Percentiles rank a stretch among this genome's conserved stretches.
These are phyloP conservation scores for Lepraria neglecta DNA, from an alignment of 495 filamentous ascomycete species.

Conservation along the genomic window DNA sequence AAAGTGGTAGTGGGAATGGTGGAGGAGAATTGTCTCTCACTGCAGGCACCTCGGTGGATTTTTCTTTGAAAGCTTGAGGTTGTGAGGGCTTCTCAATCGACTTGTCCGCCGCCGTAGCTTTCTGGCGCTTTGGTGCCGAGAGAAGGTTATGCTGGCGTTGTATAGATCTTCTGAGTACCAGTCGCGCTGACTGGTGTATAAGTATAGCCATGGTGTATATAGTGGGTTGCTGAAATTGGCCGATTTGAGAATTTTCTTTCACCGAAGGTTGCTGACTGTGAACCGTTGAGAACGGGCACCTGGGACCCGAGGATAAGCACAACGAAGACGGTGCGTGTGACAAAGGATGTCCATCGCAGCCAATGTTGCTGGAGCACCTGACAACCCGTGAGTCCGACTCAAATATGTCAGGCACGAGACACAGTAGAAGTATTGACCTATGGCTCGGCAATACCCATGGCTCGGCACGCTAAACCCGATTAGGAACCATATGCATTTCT, in stretches of 20 bases:
- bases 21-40: neutral
- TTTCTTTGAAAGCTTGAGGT: neutral
- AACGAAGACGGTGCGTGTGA: neutral
- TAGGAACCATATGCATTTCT: too few species aligned
- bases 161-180: conserved; percentile 4
- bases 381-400: neutral
- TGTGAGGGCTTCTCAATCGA: conserved; percentile 4
- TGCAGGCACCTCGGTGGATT: neutral
- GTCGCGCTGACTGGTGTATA: conserved; percentile 3
- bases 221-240: neutral
- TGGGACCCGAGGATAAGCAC: neutral
- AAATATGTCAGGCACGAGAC: neutral
- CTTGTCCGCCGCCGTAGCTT: conserved; percentile 14
- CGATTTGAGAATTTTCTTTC: neutral
- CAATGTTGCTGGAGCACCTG: neutral
- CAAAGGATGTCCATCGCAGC: conserved; percentile 4
- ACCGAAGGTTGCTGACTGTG: conserved; percentile 4
- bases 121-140: conserved; percentile 8
- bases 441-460: too few species aligned
- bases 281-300: neutral
- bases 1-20: conserved; percentile 13
- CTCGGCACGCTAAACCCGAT: too few species aligned
- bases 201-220: conserved; percentile 6
- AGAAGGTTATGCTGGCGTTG: conserved; percentile 11
- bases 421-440: too few species aligned